Evolutionary conservation across 179 eudicot genomes (phyloP), one percentile per base, ranked within the genome.

Genomic region (Sideroxylon spinosum): DNA sequence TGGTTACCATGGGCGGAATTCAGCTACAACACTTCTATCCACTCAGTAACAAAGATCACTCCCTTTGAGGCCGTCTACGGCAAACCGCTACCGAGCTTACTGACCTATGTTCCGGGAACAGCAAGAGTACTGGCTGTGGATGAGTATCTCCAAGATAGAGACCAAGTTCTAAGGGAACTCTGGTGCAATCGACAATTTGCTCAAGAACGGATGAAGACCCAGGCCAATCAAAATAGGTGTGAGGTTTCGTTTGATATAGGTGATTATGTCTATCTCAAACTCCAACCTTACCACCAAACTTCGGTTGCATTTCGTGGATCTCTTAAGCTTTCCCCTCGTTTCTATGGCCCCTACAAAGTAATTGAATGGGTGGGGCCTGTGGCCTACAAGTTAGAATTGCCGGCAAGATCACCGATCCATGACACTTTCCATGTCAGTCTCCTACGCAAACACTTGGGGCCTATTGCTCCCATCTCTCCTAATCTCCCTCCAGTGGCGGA

Each of bases 21-120:
- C 6, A 68, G 77, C 62, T 76, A 70, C 32, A 81, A 76, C 32
- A 81, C 80, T 1, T 59, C 48, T 8, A 14, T 9, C 14, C 76
- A 81, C 44, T 16, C 71, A 2, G 0, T 66, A 0, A 76, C 62
- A 0, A 49, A 63, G 17, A 70, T 53, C 12, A 49, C 80, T 3
- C 73, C 56, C 3, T 81, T 59, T 62, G 57, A 59, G 19, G 79
- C 61, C 1, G 8, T 77, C 7, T 77, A 76, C 50, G 77, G 77
- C 1, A 19, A 25, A 19, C 46, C 59, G 3, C 63, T 5, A 1
- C 46, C n/a, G 26, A 72, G 10, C 61, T 66, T 60, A 60, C 2
- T 60, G 23, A 6, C 64, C 6, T 60, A 60, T 26, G 17, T 60
- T 60, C 2, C 26, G 23, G 23, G 53, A 3, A 68, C 72, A 3